Conservation (phyloP, 441 rosid species). For the Erysimum pusillum region DNA sequence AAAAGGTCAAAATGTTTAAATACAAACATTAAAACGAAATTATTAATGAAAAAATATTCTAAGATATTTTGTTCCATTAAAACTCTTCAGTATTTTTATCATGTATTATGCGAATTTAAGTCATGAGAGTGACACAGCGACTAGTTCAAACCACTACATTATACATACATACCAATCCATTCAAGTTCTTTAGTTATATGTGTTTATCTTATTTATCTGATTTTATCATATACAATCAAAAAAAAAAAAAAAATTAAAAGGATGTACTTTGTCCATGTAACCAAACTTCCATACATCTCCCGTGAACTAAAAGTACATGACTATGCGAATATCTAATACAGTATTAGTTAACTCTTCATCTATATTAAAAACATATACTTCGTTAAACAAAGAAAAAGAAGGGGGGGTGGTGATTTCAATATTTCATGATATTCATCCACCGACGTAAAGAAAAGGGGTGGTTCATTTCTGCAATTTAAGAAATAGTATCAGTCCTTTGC, state of each 20-base stretch:
- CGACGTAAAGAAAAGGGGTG: slow-evolving; percentile 24
- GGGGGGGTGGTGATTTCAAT: not conserved
- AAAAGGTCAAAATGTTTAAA: too few relatives aligned
- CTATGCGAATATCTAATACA: not conserved
- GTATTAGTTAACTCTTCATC: slow-evolving; percentile 4
- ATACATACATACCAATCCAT: not conserved
- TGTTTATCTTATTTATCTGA: not conserved
- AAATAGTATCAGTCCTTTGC: slow-evolving; percentile 5
- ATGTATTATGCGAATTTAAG: not conserved
- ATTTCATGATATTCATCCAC: slow-evolving; percentile 23
- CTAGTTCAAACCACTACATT: not conserved
- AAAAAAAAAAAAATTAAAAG: not conserved
- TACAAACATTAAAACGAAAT: not conserved
- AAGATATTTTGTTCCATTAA: too few relatives aligned
- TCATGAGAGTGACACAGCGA: not conserved
- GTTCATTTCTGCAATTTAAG: slow-evolving; percentile 25
- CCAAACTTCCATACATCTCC: slow-evolving; percentile 29
- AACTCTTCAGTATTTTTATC: too few relatives aligned
- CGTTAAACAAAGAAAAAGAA: not conserved
- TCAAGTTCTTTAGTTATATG: not conserved
- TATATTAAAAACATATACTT: not conserved
- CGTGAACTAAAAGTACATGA: slow-evolving; percentile 5
- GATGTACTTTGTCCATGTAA: slow-evolving; percentile 31
- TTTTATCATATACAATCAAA: not conserved
- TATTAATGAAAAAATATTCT: too few relatives aligned